Evolutionary conservation across 441 rosid genomes (phyloP), one percentile per base, ranked within the genome.

Genomic region (Populus tomentosa): DNA sequence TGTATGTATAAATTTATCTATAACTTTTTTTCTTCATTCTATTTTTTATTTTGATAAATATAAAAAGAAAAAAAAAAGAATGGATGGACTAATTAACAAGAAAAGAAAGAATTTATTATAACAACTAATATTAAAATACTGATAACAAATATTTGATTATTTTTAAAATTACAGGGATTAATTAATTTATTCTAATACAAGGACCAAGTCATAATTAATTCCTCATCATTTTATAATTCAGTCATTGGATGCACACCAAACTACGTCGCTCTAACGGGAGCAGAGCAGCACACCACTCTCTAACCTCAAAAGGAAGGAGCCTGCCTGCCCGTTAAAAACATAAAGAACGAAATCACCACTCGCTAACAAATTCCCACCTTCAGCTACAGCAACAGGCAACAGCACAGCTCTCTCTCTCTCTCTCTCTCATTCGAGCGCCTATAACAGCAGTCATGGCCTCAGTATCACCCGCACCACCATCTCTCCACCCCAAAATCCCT

Each of bases 401-500:
- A n/a, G n/a, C n/a, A n/a, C n/a, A n/a, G n/a, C n/a, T n/a, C 40
- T 36, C 40, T 36, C 42, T 38, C 42, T 38, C 42, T 38, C 42
- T 36, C 53, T 42, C 53, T 46, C 56, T 11, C 16, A 11, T 16
- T 16, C 13, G 26, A 26, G 56, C 56, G 56, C 56, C 56, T 5
- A 14, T 46, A 4, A 46, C 36, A 10, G 30, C 70, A 26, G 7
- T 72, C 67, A 13, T 63, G 64, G 32, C 70, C 70, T 32, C 61
- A 53, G n/a, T 53, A 53, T 5, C 61, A 59, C 75, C 73, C 50
- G 83, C 28, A 38, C 71, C 73, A 6, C 75, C 63, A 61, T 78
- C 73, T 24, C 79, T 68, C 16, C 20, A 69, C 42, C 74, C 84
- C 10, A 8, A 78, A 38, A 24, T 69, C 24, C 8, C 83, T 24